phyloP scores from a whole-genome alignment of 441 rosid genomes.

The Bocquillonia castaneifolia region DNA sequence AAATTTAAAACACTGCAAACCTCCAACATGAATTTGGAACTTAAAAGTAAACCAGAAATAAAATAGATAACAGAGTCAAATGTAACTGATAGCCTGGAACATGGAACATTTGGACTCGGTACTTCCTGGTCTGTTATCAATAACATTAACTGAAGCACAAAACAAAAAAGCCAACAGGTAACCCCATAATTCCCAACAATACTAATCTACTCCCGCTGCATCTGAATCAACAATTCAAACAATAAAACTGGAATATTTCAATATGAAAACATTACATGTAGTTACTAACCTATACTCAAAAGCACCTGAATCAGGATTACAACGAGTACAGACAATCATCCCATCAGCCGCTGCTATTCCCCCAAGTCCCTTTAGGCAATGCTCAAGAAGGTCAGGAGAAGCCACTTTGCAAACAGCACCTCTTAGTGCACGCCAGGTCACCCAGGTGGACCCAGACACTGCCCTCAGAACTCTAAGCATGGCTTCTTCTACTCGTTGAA shows the following conservation, averaged over 20 bases:
- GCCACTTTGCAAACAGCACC: constrained; percentile 60
- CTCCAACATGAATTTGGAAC: background rate
- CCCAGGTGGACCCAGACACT: constrained; percentile 65
- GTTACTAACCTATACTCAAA: constrained; percentile 50
- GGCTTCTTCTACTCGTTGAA: constrained; percentile 49
- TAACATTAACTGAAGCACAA: background rate
- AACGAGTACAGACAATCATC: constrained; percentile 38
- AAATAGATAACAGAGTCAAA: no score
- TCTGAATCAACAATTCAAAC: no score
- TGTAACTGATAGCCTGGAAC: no score
- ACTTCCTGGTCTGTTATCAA: no score
- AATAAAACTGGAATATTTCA: background rate
- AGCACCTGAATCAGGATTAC: constrained; percentile 46
- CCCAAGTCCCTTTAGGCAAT: constrained; percentile 51
- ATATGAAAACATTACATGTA: background rate
- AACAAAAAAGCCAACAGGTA: background rate
- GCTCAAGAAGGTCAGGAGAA: constrained; percentile 48
- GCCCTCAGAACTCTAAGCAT: constrained; percentile 59
- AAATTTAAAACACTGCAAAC: background rate
- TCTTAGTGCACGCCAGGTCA: constrained; percentile 49
- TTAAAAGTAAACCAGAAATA: no score
- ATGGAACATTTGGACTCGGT: no score
- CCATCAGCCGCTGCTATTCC: constrained; percentile 44
- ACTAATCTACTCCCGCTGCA: background rate
- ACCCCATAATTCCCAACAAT: background rate